These are phyloP conservation scores for Lathyrus sativus DNA, from an alignment of 306 rosid genomes.

Conservation along the genomic window DNA sequence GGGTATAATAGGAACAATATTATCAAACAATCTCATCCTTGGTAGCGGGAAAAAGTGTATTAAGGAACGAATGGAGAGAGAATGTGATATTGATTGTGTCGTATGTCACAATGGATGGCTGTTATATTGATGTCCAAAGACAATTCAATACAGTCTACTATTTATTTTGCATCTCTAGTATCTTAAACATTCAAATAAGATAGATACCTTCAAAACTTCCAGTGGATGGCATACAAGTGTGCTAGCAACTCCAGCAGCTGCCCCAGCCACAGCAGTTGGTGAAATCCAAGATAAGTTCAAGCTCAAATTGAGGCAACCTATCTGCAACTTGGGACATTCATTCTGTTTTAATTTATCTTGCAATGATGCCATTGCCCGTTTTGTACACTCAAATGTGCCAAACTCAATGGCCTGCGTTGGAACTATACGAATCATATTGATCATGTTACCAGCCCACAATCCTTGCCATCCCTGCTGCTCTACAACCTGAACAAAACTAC, in stretches of 20 bases:
- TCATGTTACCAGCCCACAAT: slow-evolving; percentile 91
- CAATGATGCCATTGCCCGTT: slow-evolving; percentile 69
- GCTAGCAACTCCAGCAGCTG: slow-evolving; percentile 89
- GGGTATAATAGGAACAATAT: too few species aligned
- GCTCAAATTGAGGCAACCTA: slow-evolving; percentile 64
- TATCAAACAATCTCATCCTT: too few species aligned
- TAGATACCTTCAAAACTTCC: slow-evolving; percentile 91
- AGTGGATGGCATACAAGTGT: slow-evolving; percentile 92
- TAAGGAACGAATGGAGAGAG: too few species aligned
- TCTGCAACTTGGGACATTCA: slow-evolving; percentile 59
- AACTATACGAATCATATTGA: slow-evolving; percentile 91
- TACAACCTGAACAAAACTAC: slow-evolving; percentile 84
- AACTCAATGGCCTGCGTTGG: slow-evolving; percentile 95
- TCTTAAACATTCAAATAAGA: not conserved
- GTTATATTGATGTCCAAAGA: too few species aligned
- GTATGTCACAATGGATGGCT: slow-evolving; percentile 5
- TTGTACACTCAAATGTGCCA: slow-evolving; percentile 79
- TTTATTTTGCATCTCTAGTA: not conserved
- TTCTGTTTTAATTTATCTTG: slow-evolving; percentile 68
- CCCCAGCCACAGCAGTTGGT: slow-evolving; percentile 92
- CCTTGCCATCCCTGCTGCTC: slow-evolving; percentile 99
- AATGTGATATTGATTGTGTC: not conserved
- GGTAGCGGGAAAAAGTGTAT: too few species aligned
- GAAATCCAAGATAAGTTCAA: slow-evolving; percentile 83
- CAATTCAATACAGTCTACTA: too few species aligned